Base-by-base conservation (phyloP, 2,329 filamentous ascomycete species). In the Escovopsis sp. region DNA sequence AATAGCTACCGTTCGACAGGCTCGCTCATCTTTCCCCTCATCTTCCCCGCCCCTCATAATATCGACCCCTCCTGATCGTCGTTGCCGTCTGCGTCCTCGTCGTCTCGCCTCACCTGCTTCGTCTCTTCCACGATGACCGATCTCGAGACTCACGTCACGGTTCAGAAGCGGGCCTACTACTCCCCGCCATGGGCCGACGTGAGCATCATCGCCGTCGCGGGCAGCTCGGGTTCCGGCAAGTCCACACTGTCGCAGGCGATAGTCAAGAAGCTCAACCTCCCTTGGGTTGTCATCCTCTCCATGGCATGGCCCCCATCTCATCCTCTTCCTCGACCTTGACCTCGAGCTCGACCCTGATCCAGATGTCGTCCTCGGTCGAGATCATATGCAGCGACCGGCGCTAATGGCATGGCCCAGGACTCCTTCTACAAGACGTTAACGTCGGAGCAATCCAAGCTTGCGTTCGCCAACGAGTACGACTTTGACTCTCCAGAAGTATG, bases 211-310 rank as follows among this genome's bases (percentile, higher is more conserved):
- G 91, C 87, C 40, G 82, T 98, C 53, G 89, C 91, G 50, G 91
- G 91, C 33, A 91, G 85, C 63, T 96, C 89, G 26, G 91, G 91
- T 36, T 96, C 89, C 26, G 64, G 89, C 45, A 98, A 98, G 69
- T 95, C 89, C 6, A 95, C 88, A 6, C 68, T 98, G 42, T 88
- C 91, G 30, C 76, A 93, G 59, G 86, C 89, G 49, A 94, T 98
- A 53, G 85, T 96, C 49, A 81, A 76, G 54, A 81, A 84, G 55
- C 68, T 98, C 53, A 94, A 91, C 63, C 67, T 98, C 49, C 91
- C 91, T 44, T 98, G 91, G 89, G 91, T 98, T 47, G 88, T 95
- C 40, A 95, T 98, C 62, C 65, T 98, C 53, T 94, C 88, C 36
- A 96, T 98, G 82, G 86, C 89, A 72, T 57, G 67, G 57, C 32